A percentile compares a stretch with the other conserved stretches of the same genome.
Conservation (phyloP, 2,329 filamentous ascomycete genomes). For the Scytalidium sp. region DNA sequence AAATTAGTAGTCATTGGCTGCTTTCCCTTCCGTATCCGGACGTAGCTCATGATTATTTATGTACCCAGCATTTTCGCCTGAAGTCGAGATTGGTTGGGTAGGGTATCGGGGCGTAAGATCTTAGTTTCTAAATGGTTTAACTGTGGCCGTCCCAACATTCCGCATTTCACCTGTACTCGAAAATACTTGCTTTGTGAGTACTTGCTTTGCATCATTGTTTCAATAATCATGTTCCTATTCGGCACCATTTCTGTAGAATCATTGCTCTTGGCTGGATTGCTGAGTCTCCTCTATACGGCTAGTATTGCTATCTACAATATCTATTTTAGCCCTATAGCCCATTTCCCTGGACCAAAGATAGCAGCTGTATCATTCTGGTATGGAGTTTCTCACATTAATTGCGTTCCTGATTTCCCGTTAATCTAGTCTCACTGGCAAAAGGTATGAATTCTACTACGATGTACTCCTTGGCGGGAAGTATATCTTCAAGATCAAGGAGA, state of each 20-base stretch:
- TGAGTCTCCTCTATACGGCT: background rate
- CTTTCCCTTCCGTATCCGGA: too few relatives aligned
- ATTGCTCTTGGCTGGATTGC: background rate
- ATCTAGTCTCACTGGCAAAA: too few relatives aligned
- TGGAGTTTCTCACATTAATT: background rate
- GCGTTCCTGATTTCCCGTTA: background rate
- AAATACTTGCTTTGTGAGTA: too few relatives aligned
- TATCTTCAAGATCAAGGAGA: constrained; percentile 36
- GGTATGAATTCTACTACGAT: constrained; percentile 32
- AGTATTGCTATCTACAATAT: constrained; percentile 27
- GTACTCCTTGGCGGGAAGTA: constrained; percentile 36
- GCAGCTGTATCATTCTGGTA: constrained; percentile 21
- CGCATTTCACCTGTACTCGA: too few relatives aligned
- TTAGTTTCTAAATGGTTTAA: too few relatives aligned
- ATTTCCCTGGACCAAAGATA: constrained; percentile 24
- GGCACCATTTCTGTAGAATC: background rate
- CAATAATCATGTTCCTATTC: background rate
- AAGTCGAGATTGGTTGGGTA: too few relatives aligned
- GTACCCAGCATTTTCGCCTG: too few relatives aligned
- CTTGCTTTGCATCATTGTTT: too few relatives aligned
- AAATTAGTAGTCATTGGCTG: too few relatives aligned
- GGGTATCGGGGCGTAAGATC: too few relatives aligned
- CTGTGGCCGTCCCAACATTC: too few relatives aligned
- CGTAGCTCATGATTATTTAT: too few relatives aligned
- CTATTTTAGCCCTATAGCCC: constrained; percentile 23